Base-by-base conservation (phyloP, 257 asterid species). In the Solanum phureja region DNA sequence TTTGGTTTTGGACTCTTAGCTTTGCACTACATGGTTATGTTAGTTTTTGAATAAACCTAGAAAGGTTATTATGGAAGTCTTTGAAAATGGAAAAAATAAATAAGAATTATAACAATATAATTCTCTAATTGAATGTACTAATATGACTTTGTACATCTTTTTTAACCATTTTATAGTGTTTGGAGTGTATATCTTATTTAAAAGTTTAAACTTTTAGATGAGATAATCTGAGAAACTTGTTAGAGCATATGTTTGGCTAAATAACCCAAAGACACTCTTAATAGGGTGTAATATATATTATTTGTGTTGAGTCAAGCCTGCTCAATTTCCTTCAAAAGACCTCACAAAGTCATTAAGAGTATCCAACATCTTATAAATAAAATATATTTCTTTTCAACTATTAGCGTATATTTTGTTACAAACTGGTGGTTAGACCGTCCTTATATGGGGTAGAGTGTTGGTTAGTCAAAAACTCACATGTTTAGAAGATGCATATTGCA, bases 371-470 rank as follows among this genome's bases (percentile, higher is more conserved):
- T 64, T 64, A 24, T 11, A 11, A 11, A 64, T 62, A 64, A n/a
- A 11, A 66, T 5, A 66, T 0, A 24, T 66, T 11, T 62, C 14
- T 62, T 23, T 66, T 66, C 0, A 24, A 11, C 34, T 4, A 24
- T 66, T 0, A 66, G 5, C 0, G 23, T 10, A 1, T 1, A 49
- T 16, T 52, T 52, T 52, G 60, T 52, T 52, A 52, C 60, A 52
- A 52, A 16, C 1, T 16, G 3, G 1, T 52, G 8, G 23, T 52
- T 52, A 16, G 1, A 16, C 0, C 1, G 1, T 52, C 1, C 60
- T 49, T 49, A 0, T 52, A 52, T 52, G 1, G 60, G 8, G 0
- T 1, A 8, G 8, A 16, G 60, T 52, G 0, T 0, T 52, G 1
- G 9, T 16, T 0, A 16, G 3, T 52, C 8, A 52, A 52, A 0